Evolutionary conservation across 2,329 filamentous ascomycete genomes (phyloP).

Genomic region (Botryotinia convoluta): DNA sequence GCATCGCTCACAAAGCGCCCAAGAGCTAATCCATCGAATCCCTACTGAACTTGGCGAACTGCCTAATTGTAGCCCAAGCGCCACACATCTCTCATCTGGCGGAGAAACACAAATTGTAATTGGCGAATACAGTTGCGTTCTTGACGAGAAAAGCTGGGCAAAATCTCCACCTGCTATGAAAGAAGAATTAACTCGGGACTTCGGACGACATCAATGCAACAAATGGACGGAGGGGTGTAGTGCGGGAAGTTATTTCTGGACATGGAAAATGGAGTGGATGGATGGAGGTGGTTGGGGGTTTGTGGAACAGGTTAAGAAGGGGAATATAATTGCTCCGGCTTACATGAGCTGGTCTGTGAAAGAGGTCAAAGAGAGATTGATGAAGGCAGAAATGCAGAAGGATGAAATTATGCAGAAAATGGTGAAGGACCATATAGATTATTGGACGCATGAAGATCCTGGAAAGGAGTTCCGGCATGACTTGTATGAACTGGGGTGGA

Average conservation of each 20-base stretch:
- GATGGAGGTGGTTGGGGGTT: constrained; percentile 62
- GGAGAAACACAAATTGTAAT: constrained; percentile 49
- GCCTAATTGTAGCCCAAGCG: constrained; percentile 39
- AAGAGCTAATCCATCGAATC: constrained; percentile 50
- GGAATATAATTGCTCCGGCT: constrained; percentile 43
- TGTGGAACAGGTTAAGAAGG: constrained; percentile 48
- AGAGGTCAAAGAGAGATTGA: constrained; percentile 41
- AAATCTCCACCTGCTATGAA: constrained; percentile 44
- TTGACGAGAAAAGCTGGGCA: constrained; percentile 52
- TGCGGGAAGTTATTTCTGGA: constrained; percentile 58
- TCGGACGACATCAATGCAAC: constrained; percentile 48
- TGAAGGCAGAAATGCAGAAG: constrained; percentile 43
- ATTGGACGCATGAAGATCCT: constrained; percentile 48
- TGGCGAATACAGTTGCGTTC: constrained; percentile 57
- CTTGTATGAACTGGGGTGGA: constrained; percentile 55
- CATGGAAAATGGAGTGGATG: constrained; percentile 59
- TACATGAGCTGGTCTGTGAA: constrained; percentile 40
- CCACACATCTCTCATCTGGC: constrained; percentile 41
- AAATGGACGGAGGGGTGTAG: constrained; percentile 47
- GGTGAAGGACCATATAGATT: constrained; percentile 46
- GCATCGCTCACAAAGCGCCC: constrained; percentile 50
- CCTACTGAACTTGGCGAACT: constrained; percentile 45
- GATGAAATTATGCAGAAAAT: constrained; percentile 41
- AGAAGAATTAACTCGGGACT: constrained; percentile 44
- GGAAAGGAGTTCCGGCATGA: constrained; percentile 50